Evolutionary conservation across 2,329 filamentous ascomycete genomes (phyloP), one percentile per base, ranked within the genome.

Genomic region (Bipolaris victoriae): DNA sequence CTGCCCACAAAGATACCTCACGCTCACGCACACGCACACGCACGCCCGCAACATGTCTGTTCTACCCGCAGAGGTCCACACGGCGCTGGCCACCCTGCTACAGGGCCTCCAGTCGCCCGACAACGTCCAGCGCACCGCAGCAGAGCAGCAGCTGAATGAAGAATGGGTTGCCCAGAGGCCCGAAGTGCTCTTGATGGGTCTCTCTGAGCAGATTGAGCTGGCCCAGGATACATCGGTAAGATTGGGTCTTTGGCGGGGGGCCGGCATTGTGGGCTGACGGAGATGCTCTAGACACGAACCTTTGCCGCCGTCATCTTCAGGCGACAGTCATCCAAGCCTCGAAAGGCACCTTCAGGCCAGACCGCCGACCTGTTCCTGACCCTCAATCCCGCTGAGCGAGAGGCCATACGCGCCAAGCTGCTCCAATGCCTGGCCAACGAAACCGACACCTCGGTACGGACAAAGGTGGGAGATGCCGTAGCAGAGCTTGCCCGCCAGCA

Each of bases 391-490:
- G 87, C 91, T 35, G 89, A 95, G 74, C 88, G 90, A 63, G 82
- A 86, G 48, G 88, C 87, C 46, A 96, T 98, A 70, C 88, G 92
- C 66, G 85, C 90, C 70, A 97, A 94, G 77, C 82, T 98, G 57
- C 84, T 98, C 40, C 86, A 93, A 71, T 88, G 87, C 50, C 82
- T 97, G 51, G 86, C 86, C 56, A 83, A 82, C 60, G 95, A 98
- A 79, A 81, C 85, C 20, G 86, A 90, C 61, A 85, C 88, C 60
- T 82, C 86, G 37, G 90, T 97, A 45, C 86, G 95, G 70, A 95
- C 97, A 81, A 99, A 99, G 79, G 90, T 98, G 74, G 95, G 93
- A 68, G 95, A 99, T 79, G 92, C 94, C n/a, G 90, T 98, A 61
- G 95, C 95, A 22, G 95, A 99, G 79, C 84, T 99, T 59, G 95